A percentile compares a stretch with the other conserved stretches of the same genome.
These are phyloP conservation scores for Neurospora sp. DNA, from an alignment of 495 filamentous ascomycete species.

Conservation along the genomic window DNA sequence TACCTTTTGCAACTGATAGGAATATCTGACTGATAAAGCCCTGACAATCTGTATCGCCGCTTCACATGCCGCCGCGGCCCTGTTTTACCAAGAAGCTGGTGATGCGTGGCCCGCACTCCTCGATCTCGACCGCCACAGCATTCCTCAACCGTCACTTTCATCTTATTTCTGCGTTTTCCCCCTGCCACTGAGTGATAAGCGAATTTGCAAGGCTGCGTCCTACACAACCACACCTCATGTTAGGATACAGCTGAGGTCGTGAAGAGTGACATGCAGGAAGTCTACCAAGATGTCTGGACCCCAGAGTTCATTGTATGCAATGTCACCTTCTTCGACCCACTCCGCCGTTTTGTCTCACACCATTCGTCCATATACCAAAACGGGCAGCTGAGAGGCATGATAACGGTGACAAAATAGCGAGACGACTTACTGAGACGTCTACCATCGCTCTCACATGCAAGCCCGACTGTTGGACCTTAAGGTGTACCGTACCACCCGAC, in stretches of 20 bases:
- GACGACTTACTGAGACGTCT: background rate
- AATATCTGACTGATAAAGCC: background rate
- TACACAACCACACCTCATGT: background rate
- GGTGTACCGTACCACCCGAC: background rate
- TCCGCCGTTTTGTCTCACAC: background rate
- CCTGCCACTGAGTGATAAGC: background rate
- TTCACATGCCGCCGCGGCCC: background rate
- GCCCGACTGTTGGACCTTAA: background rate
- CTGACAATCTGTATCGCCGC: background rate
- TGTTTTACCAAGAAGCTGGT: background rate
- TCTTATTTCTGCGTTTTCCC: background rate
- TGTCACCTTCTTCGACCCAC: background rate
- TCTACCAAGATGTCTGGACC: background rate
- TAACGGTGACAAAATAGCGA: background rate
- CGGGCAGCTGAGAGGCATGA: background rate
- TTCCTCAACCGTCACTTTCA: background rate
- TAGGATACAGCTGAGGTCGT: background rate
- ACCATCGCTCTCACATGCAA: background rate
- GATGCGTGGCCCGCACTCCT: background rate
- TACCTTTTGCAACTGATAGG: background rate
- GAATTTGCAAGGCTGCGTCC: background rate
- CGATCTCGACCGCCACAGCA: background rate
- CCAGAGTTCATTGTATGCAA: background rate
- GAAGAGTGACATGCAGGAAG: background rate
- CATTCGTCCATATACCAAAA: background rate